These are phyloP conservation scores for Arthrobotrys musiformis DNA, from an alignment of 2,329 filamentous ascomycete genomes.

Conservation along the genomic window DNA sequence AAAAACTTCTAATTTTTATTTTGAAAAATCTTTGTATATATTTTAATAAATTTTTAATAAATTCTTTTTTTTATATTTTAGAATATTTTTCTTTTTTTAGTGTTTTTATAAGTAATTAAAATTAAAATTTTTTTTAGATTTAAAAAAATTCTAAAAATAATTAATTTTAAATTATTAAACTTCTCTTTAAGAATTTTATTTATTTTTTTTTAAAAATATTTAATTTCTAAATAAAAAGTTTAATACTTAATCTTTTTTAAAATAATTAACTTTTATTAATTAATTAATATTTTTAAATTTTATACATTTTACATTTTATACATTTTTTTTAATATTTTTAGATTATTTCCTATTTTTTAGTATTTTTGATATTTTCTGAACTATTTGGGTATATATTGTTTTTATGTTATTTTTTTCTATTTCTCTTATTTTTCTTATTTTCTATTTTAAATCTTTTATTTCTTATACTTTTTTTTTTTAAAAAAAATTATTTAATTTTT, in stretches of 20 bases:
- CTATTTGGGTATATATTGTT: neutral
- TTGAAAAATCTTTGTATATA: neutral
- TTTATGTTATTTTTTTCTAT: neutral
- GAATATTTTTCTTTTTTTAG: neutral
- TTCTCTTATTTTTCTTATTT: neutral
- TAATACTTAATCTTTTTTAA: neutral
- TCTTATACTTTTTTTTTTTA: constrained; percentile 5
- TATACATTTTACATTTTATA: no score
- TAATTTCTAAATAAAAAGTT: neutral
- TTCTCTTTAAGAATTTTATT: no score
- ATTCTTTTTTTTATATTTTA: neutral
- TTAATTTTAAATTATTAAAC: no score
- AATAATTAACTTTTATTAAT: no score
- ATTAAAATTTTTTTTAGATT: no score
- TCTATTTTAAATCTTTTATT: neutral
- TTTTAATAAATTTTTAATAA: neutral
- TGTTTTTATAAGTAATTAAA: no score
- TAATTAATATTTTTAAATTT: neutral
- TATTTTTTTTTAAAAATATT: no score
- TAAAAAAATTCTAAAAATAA: no score
- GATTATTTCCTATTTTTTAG: neutral
- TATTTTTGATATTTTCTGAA: neutral
- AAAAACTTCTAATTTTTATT: neutral
- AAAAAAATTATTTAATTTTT: constrained; percentile 4
- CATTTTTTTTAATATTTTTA: no score